Base-by-base conservation (phyloP, 768 basidiomycete species). In the Albatrellus ellisii region DNA sequence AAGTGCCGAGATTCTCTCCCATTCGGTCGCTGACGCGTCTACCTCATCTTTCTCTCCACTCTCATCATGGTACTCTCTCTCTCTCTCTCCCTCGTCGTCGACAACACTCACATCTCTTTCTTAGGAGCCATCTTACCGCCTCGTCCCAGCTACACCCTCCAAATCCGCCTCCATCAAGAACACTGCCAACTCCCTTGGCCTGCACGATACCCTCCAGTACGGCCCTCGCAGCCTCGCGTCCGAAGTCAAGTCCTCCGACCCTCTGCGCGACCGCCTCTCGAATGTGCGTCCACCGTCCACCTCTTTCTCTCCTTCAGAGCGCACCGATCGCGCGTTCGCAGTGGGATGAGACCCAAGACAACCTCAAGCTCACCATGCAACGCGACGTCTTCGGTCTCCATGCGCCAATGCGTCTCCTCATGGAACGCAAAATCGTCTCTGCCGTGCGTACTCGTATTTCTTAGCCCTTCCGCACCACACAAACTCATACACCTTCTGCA, bases 291-390 rank as follows among this genome's bases (percentile, higher is more conserved):
- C 36, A n/a, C n/a, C n/a, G n/a, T n/a, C 33, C 9, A 26, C 25
- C 45, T 22, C 17, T 6, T 32, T 9, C 11, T 25, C n/a, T 29
- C 32, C 10, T 22, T 36, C 25, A 33, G 22, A 26, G 4, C 39
- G 14, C 12, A 12, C 17, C 6, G 14, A 10, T 3, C 24, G 5
- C 35, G 22, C 34, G 33, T 33, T 7, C 28, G 11, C 49, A 98
- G 94, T 98, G 95, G 95, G 81, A 91, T 40, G 78, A 77, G 49
- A 90, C 92, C 6, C 91, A 95, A 59, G 83, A 89, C 59, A 83
- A 82, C 59, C 57, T 91, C 38, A 81, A 81, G 57, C 67, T 97
- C 44, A 90, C 76, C 36, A 65, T 94, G 62, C 74, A 89, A 56
- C 77, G 92, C 34, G 78, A 88, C 59, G 57, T 81, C 25, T 81